phyloP scores from a whole-genome alignment of 2,329 filamentous ascomycete species.

The Chaetomiaceae sp. region DNA sequence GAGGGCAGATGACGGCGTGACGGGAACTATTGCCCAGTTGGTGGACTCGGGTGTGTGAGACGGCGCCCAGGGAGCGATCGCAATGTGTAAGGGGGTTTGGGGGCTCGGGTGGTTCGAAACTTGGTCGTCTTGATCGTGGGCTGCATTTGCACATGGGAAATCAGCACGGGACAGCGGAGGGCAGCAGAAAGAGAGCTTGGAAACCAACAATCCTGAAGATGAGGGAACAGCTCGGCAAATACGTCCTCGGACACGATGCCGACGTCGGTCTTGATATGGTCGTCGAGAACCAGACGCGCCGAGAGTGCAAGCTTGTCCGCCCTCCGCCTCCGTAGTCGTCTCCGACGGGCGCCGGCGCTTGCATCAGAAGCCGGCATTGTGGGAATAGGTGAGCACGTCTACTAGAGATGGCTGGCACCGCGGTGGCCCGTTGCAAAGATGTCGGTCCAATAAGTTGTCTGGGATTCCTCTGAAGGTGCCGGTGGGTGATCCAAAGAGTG shows the following conservation, averaged over 20 bases:
- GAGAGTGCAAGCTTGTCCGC: constrained; percentile 71
- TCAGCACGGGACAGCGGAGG: constrained; percentile 15
- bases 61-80: constrained; percentile 70
- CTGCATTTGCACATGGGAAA: constrained; percentile 22
- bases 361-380: constrained; percentile 29
- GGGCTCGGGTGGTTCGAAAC: constrained; percentile 36
- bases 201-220: constrained; percentile 50
- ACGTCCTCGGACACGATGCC: constrained; percentile 85
- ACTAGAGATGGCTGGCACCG: too few species aligned
- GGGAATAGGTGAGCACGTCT: neutral
- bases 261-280: constrained; percentile 77
- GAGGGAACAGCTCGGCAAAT: constrained; percentile 73
- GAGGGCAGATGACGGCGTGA: constrained; percentile 60
- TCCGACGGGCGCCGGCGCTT: constrained; percentile 29
- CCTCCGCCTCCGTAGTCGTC: constrained; percentile 49
- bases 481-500: too few species aligned
- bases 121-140: constrained; percentile 30
- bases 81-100: constrained; percentile 64
- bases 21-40: constrained; percentile 81
- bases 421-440: too few species aligned
- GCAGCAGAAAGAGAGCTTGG: neutral
- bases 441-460: too few species aligned
- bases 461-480: too few species aligned
- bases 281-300: constrained; percentile 78
- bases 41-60: constrained; percentile 54